Percentiles rank a stretch among this genome's conserved stretches.
phyloP scores from a whole-genome alignment of 2,329 filamentous ascomycete species.

The Cercospora nicotianae region DNA sequence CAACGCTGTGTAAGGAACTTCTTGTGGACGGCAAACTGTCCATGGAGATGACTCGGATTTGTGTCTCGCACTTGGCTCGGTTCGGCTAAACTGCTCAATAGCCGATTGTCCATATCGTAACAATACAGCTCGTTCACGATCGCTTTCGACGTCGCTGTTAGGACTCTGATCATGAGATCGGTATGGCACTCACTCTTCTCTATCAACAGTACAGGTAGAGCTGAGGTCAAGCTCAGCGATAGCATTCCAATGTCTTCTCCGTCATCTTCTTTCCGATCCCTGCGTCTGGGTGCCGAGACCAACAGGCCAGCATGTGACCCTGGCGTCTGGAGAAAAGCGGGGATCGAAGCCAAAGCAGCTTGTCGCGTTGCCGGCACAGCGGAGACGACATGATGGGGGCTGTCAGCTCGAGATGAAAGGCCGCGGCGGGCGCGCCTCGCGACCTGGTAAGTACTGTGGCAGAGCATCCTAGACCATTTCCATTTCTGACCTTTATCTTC shows the following conservation, averaged over 20 bases:
- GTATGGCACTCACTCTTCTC: background rate
- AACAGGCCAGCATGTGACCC: background rate
- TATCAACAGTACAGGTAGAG: background rate
- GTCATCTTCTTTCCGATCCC: background rate
- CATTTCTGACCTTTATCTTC: background rate
- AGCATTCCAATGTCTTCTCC: background rate
- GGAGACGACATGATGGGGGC: background rate
- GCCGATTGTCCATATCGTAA: background rate
- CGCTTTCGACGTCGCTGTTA: background rate
- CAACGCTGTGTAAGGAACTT: background rate
- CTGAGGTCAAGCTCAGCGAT: background rate
- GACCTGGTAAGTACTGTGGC: background rate
- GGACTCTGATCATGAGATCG: background rate
- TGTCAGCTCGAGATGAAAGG: background rate
- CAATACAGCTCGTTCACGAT: background rate
- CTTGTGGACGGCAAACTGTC: background rate
- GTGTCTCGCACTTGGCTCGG: background rate
- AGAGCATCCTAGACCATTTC: background rate
- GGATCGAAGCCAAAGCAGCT: slow-evolving; percentile 1
- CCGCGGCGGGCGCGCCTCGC: background rate
- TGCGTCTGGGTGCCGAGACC: background rate
- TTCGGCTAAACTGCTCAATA: background rate
- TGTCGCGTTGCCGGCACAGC: slow-evolving; percentile 2
- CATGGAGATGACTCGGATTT: background rate
- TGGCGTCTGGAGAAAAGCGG: slow-evolving; percentile 6